These are phyloP conservation scores for Erodium moschatum DNA, from an alignment of 441 rosid species.

Conservation along the genomic window DNA sequence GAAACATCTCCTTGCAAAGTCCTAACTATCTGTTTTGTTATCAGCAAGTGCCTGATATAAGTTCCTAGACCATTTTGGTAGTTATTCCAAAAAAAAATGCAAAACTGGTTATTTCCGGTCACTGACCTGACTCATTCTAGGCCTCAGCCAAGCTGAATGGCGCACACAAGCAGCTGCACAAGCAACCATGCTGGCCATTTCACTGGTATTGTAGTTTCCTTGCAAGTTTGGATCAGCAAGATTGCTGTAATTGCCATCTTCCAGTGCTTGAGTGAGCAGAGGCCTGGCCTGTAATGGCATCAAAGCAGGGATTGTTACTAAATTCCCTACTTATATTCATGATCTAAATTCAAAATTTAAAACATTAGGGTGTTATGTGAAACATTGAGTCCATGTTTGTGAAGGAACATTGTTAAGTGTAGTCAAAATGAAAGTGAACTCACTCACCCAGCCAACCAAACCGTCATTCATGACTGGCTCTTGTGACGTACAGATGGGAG, in stretches of 20 bases:
- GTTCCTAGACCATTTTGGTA: background rate
- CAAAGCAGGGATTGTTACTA: background rate
- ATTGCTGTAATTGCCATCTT: conserved; percentile 57
- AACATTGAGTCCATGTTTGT: too few relatives aligned
- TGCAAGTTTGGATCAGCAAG: conserved; percentile 57
- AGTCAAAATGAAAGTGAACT: background rate
- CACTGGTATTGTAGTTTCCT: conserved; percentile 45
- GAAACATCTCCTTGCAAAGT: conserved; percentile 78
- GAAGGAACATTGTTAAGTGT: too few relatives aligned
- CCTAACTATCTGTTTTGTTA: conserved; percentile 61
- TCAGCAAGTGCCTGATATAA: background rate
- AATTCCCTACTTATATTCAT: too few relatives aligned
- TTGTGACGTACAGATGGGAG: conserved; percentile 58
- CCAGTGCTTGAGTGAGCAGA: conserved; percentile 63
- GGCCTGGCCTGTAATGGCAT: conserved; percentile 58
- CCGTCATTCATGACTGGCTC: conserved; percentile 61
- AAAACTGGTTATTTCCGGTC: background rate
- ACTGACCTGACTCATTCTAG: conserved; percentile 84
- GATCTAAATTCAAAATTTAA: too few relatives aligned
- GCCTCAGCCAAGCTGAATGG: conserved; percentile 75
- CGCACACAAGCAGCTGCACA: conserved; percentile 64
- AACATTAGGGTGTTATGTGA: too few relatives aligned
- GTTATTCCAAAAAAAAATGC: too few relatives aligned
- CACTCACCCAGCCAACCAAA: conserved; percentile 87
- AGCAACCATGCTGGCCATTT: conserved; percentile 86